Evolutionary conservation across 345 rosid genomes (phyloP), one percentile per base, ranked within the genome.

Genomic region (Citrus hindsii): DNA sequence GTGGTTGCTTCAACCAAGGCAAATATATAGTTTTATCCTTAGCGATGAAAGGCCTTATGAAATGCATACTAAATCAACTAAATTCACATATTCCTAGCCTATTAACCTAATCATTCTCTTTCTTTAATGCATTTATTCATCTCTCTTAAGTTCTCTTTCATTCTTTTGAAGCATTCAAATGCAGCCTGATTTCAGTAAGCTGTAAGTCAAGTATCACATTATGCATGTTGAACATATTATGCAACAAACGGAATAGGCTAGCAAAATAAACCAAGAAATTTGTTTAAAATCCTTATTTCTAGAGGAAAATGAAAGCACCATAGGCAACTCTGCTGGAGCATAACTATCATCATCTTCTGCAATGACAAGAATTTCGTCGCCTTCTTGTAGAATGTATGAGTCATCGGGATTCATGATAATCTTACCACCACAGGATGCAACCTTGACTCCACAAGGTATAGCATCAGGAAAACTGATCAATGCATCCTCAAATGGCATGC

Each of bases 291-390:
- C 56, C 69, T 70, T 73, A 64, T 66, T 74, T 69, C 59, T 69
- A 38, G 71, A 73, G 84, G 81, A 83, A 78, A 80, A 80, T 78
- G 84, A 81, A 85, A 84, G 90, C 93, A 91, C 95, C 95, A 9
- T 86, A 46, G 95, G 93, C 74, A 91, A 82, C 78, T 85, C 76
- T 58, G 88, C 84, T 25, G 93, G 93, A 79, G 90, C 80, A 79
- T 90, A 91, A 78, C 86, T 85, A 79, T 91, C 91, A 76, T 91
- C 95, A 78, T 91, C 95, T 87, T 90, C 95, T 13, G 95, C 95
- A 80, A 91, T 88, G 80, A 91, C 95, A 79, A 90, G 92, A 86
- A 91, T 86, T 88, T 91, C 93, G 72, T 91, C 95, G 8, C 88
- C 92, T 72, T 90, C 92, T 84, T 90, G 93, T 37, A 91, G 86